phyloP scores from a whole-genome alignment of 352 stramenopile genomes.

The Globisporangium alternatum region DNA sequence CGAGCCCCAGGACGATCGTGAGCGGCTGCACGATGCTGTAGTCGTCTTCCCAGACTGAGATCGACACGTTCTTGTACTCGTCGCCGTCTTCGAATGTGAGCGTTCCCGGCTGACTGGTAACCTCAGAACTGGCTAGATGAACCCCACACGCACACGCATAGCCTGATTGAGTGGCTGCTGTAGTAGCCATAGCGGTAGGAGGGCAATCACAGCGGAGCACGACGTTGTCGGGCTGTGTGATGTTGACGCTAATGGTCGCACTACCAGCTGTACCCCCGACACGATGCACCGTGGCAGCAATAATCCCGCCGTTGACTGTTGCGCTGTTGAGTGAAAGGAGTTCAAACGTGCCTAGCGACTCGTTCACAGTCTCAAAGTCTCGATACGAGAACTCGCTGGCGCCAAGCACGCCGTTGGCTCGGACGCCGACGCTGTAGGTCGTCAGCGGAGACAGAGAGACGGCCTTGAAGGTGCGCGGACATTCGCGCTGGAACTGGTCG shows the following conservation, averaged over 20 bases:
- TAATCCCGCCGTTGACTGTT: constrained; percentile 16
- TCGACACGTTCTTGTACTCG: constrained; percentile 25
- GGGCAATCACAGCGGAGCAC: constrained; percentile 30
- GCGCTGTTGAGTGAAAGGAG: constrained; percentile 20
- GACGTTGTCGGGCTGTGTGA: constrained; percentile 29
- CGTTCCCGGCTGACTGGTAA: constrained; percentile 14
- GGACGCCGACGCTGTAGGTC: constrained; percentile 7
- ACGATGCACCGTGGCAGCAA: constrained; percentile 30
- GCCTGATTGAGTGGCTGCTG: neutral
- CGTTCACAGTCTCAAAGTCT: constrained; percentile 3
- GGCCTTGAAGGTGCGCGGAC: neutral
- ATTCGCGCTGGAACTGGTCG: constrained; percentile 3
- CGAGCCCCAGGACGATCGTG: constrained; percentile 19
- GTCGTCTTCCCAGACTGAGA: constrained; percentile 41
- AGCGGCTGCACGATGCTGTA: constrained; percentile 21
- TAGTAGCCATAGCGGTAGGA: neutral
- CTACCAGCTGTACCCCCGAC: constrained; percentile 31
- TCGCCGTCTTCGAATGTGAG: constrained; percentile 50
- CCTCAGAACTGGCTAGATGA: constrained; percentile 19
- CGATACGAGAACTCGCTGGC: neutral
- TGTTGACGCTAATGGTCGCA: constrained; percentile 26
- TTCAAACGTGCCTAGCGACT: constrained; percentile 18
- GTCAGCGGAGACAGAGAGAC: constrained; percentile 2
- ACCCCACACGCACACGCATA: constrained; percentile 37
- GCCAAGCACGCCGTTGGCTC: constrained; percentile 6